A percentile compares a stretch with the other conserved stretches of the same genome.
Conservation (phyloP, 768 basidiomycete species). For the Trichaptum fuscoviolaceum region DNA sequence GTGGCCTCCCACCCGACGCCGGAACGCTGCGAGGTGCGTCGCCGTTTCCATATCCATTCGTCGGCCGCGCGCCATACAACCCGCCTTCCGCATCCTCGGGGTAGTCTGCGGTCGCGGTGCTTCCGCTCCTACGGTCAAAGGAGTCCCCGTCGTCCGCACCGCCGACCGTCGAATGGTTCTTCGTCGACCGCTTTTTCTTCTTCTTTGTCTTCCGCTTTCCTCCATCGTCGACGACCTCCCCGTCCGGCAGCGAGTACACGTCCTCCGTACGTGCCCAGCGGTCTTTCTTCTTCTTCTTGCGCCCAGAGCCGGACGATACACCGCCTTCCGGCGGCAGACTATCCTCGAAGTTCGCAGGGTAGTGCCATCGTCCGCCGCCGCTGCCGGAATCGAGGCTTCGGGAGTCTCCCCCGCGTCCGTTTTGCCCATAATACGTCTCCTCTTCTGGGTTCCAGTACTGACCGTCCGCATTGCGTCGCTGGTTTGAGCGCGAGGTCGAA, state of each 20-base stretch:
- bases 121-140: conserved; percentile 28
- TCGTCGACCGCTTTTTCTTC: conserved; percentile 65
- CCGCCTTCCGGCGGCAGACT: conserved; percentile 31
- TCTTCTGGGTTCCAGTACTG: conserved; percentile 73
- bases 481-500: conserved; percentile 11
- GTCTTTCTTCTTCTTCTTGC: conserved; percentile 81
- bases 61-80: conserved; percentile 43
- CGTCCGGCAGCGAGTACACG: conserved; percentile 48
- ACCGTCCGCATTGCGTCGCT: conserved; percentile 38
- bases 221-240: conserved; percentile 29
- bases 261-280: conserved; percentile 85
- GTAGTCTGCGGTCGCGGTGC: conserved; percentile 39
- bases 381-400: conserved; percentile 26
- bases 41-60: conserved; percentile 13
- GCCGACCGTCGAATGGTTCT: conserved; percentile 37
- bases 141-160: conserved; percentile 16
- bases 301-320: conserved; percentile 33
- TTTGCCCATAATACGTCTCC: conserved; percentile 61
- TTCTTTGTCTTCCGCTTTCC: conserved; percentile 26
- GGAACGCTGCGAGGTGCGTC: conserved; percentile 17
- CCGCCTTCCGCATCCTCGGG: conserved; percentile 74
- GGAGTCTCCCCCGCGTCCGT: conserved; percentile 32
- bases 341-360: conserved; percentile 82
- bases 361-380: conserved; percentile 66
- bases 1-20: conserved; percentile 20